Percentiles rank a stretch among this genome's conserved stretches.
These are phyloP conservation scores for Ligustrum vulgare DNA, from an alignment of 257 asterid genomes.

Conservation along the genomic window DNA sequence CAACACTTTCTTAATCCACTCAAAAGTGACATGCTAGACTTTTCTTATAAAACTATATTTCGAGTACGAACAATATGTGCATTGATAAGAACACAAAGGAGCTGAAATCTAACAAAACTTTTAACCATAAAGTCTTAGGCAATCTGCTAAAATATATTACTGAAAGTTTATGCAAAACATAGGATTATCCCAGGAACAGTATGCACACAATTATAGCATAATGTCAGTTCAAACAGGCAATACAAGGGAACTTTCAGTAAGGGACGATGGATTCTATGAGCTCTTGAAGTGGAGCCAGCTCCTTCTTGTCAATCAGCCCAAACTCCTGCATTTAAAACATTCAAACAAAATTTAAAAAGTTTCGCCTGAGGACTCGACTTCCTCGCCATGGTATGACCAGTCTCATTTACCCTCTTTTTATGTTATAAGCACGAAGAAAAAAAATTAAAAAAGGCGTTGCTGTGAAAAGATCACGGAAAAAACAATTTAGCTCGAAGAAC, in stretches of 20 bases:
- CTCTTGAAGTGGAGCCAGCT: constrained; percentile 87
- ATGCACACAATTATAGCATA: constrained; percentile 23
- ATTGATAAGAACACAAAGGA: too few relatives aligned
- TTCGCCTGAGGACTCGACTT: background rate
- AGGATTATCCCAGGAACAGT: constrained; percentile 4
- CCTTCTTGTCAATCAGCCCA: constrained; percentile 81
- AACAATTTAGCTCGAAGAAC: constrained; percentile 19
- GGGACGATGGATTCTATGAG: constrained; percentile 79
- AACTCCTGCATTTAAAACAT: constrained; percentile 60
- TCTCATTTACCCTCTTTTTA: background rate
- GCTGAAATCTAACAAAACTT: background rate
- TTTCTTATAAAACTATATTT: background rate
- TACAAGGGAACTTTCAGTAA: constrained; percentile 32
- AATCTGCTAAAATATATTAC: background rate
- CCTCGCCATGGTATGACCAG: background rate
- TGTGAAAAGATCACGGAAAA: background rate
- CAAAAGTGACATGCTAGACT: too few relatives aligned
- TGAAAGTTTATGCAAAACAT: background rate
- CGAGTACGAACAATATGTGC: background rate
- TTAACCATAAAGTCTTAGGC: background rate
- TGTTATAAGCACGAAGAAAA: background rate
- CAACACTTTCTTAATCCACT: too few relatives aligned
- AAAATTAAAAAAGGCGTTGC: background rate
- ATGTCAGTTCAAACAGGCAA: constrained; percentile 22
- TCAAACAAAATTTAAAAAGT: background rate